Conservation (phyloP, 306 rosid genomes). For the Trichosanthes cucumerina region DNA sequence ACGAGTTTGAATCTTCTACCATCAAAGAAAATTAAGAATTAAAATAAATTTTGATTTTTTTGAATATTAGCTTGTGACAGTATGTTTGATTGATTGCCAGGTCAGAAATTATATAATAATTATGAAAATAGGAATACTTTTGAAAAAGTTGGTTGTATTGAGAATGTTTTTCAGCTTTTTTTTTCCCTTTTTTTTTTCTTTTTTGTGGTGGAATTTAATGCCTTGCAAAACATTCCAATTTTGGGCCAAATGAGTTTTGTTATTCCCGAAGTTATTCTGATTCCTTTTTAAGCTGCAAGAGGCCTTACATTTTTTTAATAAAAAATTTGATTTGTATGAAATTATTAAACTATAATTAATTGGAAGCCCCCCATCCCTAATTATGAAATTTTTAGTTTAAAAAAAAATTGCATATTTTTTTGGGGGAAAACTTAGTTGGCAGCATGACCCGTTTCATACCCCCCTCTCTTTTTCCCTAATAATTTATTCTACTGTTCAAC, state of each 20-base stretch:
- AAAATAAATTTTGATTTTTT: neutral
- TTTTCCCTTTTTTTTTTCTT: neutral
- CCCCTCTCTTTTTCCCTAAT: neutral
- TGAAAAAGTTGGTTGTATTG: neutral
- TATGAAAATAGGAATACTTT: neutral
- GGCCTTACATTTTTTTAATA: neutral
- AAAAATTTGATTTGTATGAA: neutral
- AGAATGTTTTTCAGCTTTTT: neutral
- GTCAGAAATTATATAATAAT: neutral
- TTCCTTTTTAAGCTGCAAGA: neutral
- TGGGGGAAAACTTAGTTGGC: neutral
- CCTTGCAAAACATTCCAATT: neutral
- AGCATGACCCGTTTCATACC: neutral
- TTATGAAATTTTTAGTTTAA: too few species aligned
- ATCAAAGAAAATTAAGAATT: neutral
- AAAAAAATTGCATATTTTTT: too few species aligned
- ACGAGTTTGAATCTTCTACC: too few species aligned
- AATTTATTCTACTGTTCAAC: too few species aligned
- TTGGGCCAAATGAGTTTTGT: neutral
- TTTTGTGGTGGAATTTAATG: conserved; percentile 3
- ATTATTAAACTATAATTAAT: neutral
- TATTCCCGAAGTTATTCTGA: neutral
- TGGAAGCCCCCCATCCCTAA: neutral
- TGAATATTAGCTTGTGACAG: neutral
- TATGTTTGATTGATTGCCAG: neutral